phyloP scores from a whole-genome alignment of 257 asterid genomes.

The Solanum appendiculatum region DNA sequence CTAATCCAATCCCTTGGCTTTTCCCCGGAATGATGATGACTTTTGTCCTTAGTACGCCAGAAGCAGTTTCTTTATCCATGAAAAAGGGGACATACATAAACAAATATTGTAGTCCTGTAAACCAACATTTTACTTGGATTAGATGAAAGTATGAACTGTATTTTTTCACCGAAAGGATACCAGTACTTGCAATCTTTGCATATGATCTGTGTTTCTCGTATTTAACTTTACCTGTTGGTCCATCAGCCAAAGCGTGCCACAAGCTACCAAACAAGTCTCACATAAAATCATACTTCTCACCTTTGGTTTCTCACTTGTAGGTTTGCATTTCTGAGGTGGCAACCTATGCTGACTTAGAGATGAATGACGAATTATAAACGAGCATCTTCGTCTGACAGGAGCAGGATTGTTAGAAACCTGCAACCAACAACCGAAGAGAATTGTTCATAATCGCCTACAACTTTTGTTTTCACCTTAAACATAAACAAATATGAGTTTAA shows the following conservation, averaged over 20 bases:
- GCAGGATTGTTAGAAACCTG: slow-evolving; percentile 18
- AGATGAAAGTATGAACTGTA: neutral
- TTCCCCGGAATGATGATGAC: neutral
- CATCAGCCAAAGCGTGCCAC: neutral
- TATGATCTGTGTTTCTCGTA: neutral
- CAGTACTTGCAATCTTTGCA: neutral
- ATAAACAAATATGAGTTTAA: neutral
- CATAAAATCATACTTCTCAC: slow-evolving; percentile 9
- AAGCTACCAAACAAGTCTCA: neutral
- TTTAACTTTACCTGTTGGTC: neutral
- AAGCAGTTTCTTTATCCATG: too few relatives aligned
- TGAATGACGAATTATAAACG: neutral
- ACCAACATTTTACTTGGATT: neutral
- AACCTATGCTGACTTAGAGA: slow-evolving; percentile 2
- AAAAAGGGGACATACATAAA: slow-evolving; percentile 19
- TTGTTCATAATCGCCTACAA: neutral
- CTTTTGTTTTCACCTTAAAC: neutral
- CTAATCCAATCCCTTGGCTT: slow-evolving; percentile 8
- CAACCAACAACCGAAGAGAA: neutral
- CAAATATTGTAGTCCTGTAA: neutral
- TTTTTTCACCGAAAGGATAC: neutral
- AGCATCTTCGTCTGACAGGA: neutral
- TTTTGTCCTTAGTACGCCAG: too few relatives aligned
- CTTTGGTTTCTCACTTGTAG: slow-evolving; percentile 9
- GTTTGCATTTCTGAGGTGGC: slow-evolving; percentile 8